Evolutionary conservation across 2,329 filamentous ascomycete genomes (phyloP), one percentile per base, ranked within the genome.

Genomic region (Ophiocordyceps unilateralis): DNA sequence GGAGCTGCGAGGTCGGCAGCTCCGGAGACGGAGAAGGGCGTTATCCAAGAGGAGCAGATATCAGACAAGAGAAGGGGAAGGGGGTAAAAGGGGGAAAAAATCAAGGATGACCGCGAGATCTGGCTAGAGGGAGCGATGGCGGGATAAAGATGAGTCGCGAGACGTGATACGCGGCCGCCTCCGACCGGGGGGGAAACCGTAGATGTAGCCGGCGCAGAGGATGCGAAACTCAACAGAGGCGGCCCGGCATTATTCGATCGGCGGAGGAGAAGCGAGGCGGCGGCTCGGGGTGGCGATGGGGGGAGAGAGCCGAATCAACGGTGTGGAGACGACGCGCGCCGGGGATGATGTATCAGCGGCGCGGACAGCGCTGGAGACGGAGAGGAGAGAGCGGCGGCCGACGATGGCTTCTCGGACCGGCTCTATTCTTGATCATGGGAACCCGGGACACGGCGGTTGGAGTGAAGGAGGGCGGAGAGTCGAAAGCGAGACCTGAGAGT

Each of bases 1-100:
- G 49, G 15, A 9, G 53, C 52, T 56, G 52, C 51, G 46, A 32
- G 22, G 49, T 46, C 50, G 36, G 54, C 53, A 56, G 54, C 53
- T 49, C 46, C 46, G 50, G 32, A 9, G 32, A 17, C 48, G 48
- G 48, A 46, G 44, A 46, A 39, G 34, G 15, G 21, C 14, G 17
- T 14, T 23, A 17, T 19, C 12, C 11, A 20, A 21, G 40, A 19
- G 40, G 26, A 22, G 20, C 17, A 17, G 17, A 19, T 14, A 32
- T 32, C 23, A 9, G 30, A 10, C 23, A 30, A 28, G 30, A 10
- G n/a, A 30, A 28, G 24, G 38, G n/a, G 39, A 41, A 19, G 22
- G 28, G 11, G 15, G 12, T 15, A 26, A 26, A 26, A 12, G 24
- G 9, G 9, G 24, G 7, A 26, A 26, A 26, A 26, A 26, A 10